phyloP scores from a whole-genome alignment of 768 basidiomycete species.

The Pholiota molesta region DNA sequence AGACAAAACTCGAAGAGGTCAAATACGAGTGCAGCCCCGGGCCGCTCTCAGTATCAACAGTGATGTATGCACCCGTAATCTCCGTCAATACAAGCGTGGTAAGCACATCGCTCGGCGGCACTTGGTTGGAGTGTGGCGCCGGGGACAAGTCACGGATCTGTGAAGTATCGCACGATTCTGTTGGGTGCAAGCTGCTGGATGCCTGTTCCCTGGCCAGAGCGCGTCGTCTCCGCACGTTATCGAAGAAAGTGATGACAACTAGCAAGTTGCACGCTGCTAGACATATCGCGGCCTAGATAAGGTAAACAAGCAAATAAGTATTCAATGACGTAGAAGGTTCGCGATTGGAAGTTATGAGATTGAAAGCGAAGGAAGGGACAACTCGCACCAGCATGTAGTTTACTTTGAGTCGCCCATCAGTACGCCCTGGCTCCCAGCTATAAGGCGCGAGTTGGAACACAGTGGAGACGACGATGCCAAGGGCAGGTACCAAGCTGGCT shows the following conservation, averaged over 20 bases:
- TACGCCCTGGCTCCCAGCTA: constrained; percentile 19
- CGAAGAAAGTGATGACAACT: constrained; percentile 14
- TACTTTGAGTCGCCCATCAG: constrained; percentile 9
- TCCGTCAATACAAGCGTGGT: neutral
- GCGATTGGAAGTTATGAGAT: neutral
- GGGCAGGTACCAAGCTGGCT: constrained; percentile 12
- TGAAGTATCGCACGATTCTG: neutral
- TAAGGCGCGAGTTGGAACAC: constrained; percentile 19
- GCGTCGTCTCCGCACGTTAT: constrained; percentile 8
- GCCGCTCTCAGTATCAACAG: neutral
- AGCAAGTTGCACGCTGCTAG: constrained; percentile 17
- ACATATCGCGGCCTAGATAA: constrained; percentile 12
- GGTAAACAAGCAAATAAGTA: neutral
- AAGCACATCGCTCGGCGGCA: neutral
- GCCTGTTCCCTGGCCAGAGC: constrained; percentile 2
- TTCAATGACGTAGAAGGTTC: too few relatives aligned
- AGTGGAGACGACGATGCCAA: constrained; percentile 10
- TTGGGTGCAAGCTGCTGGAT: neutral
- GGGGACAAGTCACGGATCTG: neutral
- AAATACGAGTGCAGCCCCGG: neutral
- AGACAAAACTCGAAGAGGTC: neutral
- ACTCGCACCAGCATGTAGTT: constrained; percentile 15
- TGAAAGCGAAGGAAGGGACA: neutral
- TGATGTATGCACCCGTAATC: neutral
- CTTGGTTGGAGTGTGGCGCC: neutral